A percentile compares a stretch with the other conserved stretches of the same genome.
These are phyloP conservation scores for Chalara sp. DNA, from an alignment of 2,329 filamentous ascomycete genomes.

Conservation along the genomic window DNA sequence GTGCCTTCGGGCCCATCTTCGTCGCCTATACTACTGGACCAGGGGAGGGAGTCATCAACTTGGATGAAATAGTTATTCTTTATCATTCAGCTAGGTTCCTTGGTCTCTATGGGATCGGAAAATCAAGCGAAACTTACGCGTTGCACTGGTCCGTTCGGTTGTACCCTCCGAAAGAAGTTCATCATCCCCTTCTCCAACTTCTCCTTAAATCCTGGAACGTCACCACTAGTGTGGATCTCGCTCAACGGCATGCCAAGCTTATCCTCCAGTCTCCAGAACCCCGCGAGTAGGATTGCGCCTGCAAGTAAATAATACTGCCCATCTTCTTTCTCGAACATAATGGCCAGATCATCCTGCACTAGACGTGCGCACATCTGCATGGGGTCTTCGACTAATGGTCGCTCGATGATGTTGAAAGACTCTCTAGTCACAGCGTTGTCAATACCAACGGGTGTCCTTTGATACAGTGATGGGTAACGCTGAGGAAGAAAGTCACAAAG, in stretches of 20 bases:
- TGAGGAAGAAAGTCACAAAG: conserved; percentile 63
- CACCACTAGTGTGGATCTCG: conserved; percentile 72
- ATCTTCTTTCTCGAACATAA: conserved; percentile 73
- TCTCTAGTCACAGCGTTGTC: conserved; percentile 68
- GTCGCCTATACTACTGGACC: conserved; percentile 68
- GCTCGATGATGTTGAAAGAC: conserved; percentile 57
- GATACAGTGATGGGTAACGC: conserved; percentile 68
- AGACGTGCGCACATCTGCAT: conserved; percentile 69
- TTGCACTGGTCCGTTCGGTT: conserved; percentile 56
- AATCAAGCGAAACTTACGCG: conserved; percentile 19
- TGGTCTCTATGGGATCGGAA: background rate
- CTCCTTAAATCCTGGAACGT: conserved; percentile 65
- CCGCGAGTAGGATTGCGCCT: conserved; percentile 67
- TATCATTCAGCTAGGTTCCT: conserved; percentile 18
- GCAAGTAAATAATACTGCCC: conserved; percentile 77
- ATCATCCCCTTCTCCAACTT: conserved; percentile 74
- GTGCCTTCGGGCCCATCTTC: conserved; percentile 52
- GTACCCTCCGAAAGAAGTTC: conserved; percentile 70
- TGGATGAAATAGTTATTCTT: conserved; percentile 87
- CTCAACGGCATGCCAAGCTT: conserved; percentile 75
- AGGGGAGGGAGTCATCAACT: conserved; percentile 70
- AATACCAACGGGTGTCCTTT: conserved; percentile 55
- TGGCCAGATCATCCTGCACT: conserved; percentile 74
- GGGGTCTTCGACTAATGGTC: conserved; percentile 66
- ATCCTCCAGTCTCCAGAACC: conserved; percentile 78